Percentiles rank a stretch among this genome's conserved stretches.
Evolutionary conservation across 352 stramenopile genomes (phyloP).

Genomic region (Phytophthora podocarpi): DNA sequence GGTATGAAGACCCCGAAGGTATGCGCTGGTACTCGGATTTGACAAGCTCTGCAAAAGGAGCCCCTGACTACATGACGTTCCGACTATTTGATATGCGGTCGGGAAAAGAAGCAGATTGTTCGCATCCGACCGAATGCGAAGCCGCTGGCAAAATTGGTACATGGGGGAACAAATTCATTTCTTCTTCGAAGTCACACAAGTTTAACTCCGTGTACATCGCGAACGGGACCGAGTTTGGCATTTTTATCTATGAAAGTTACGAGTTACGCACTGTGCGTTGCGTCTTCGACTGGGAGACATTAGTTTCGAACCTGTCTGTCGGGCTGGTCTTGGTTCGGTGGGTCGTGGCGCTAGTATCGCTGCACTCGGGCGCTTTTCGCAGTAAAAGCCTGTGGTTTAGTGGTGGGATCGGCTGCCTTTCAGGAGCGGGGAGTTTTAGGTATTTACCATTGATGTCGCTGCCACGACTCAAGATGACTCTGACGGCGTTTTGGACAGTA

Average conservation of each 20-base stretch:
- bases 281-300: constrained; percentile 26
- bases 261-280: constrained; percentile 6
- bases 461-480: constrained; percentile 12
- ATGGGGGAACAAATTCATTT: constrained; percentile 15
- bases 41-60: constrained; percentile 18
- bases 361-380: constrained; percentile 5
- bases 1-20: constrained; percentile 32
- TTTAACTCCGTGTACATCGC: constrained; percentile 10
- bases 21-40: constrained; percentile 35
- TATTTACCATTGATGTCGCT: constrained; percentile 10
- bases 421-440: constrained; percentile 8
- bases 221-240: constrained; percentile 1
- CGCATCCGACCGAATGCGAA: constrained; percentile 8
- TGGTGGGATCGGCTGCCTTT: constrained; percentile 23
- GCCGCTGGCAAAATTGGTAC: constrained; percentile 1
- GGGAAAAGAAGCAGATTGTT: constrained; percentile 24
- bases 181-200: constrained; percentile 2
- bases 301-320: constrained; percentile 17
- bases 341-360: constrained; percentile 8
- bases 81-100: constrained; percentile 27
- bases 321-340: constrained; percentile 13
- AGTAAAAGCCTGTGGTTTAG: constrained; percentile 12
- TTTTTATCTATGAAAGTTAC: constrained; percentile 8
- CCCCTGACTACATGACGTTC: constrained; percentile 32
- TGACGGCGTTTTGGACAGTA: constrained; percentile 20